Base-by-base conservation (phyloP, 2,329 filamentous ascomycete genomes). In the Pseudopithomyces chartarum region DNA sequence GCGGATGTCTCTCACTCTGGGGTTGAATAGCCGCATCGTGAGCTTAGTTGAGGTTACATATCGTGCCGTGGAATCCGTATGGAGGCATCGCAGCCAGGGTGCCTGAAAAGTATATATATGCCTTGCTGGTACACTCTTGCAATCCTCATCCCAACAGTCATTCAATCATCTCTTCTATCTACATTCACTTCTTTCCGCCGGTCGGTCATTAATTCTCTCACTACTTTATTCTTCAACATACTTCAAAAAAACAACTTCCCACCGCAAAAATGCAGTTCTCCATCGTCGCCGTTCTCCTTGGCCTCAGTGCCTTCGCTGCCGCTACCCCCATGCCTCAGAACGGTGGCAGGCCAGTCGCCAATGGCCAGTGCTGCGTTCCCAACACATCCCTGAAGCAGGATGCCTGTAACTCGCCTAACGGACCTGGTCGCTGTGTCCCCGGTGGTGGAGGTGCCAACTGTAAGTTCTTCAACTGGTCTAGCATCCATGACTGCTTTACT, bases 401-500 rank as follows among this genome's bases (percentile, higher is more conserved):
- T 52, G 60, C 55, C 19, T 64, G 62, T 50, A 64, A 52, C 6
- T 60, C 61, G 53, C 59, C 60, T 12, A 58, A 60, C 33, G 54
- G 55, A 13, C 57, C 57, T 48, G 62, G 62, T 38, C 60, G 59
- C 54, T 64, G 62, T 45, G 62, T 64, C 26, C 62, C 62, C 29
- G 59, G 59, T 51, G 62, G 62, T 12, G 56, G 58, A 23, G 60
- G 55, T 59, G 45, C 29, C 20, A 36, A 36, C 34, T 62, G 58
- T 60, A 58, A 58, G 60, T 61, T 36, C 11, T 36, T 13, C 5
- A n/a, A 36, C 5, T 36, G 5, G 34, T 11, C 5, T 13, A 6
- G 11, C 34, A n/a, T 36, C 34, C 34, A 36, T 3, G 11, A n/a
- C 34, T 3, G 34, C 34, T 36, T n/a, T 13, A 13, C 34, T 36